Evolutionary conservation across 805 yeast genomes (phyloP), one percentile per base, ranked within the genome.

Genomic region (Lipomyces yamadae): DNA sequence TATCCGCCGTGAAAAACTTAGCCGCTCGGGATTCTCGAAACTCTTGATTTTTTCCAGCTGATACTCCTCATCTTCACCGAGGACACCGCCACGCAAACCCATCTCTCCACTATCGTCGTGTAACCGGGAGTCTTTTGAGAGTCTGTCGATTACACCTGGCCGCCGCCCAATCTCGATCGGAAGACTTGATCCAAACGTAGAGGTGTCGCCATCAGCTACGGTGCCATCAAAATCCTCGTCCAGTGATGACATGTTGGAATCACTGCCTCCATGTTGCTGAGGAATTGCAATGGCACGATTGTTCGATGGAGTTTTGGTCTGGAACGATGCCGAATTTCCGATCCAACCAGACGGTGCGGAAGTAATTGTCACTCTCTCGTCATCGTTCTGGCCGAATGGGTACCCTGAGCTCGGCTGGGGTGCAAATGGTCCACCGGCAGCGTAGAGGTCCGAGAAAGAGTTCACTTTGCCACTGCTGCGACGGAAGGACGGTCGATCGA

Each of bases 1-100:
- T 29, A 65, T 66, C 30, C 70, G 64, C 52, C 63, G 61, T 39
- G 70, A 66, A 37, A 66, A 66, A 57, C 71, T 68, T 48, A 66
- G 37, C 15, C 63, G 50, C 15, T 64, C 64, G 7, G 71, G 70
- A 50, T 68, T 62, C 11, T 68, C 68, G 29, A 65, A 63, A 32
- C 61, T 56, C 52, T 56, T 54, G n/a, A 65, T 45, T 45, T 65
- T 65, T 30, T 55, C 57, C 5, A 67, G 48, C 57, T 67, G 58
- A 34, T 58, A 54, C 35, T 68, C 70, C 45, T 68, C 68, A 24
- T 67, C 70, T 1, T 65, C 66, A 30, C 59, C 68, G 34, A 64
- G 55, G 8, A 61, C 61, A 11, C 69, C 65, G 30, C 66, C 69
- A 4, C 57, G 58, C 42, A 67, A 29, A n/a, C 68, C 70, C 68